Percentiles rank a stretch among this genome's conserved stretches.
phyloP scores from a whole-genome alignment of 139 green algal genomes.

The Micractinium sp. region DNA sequence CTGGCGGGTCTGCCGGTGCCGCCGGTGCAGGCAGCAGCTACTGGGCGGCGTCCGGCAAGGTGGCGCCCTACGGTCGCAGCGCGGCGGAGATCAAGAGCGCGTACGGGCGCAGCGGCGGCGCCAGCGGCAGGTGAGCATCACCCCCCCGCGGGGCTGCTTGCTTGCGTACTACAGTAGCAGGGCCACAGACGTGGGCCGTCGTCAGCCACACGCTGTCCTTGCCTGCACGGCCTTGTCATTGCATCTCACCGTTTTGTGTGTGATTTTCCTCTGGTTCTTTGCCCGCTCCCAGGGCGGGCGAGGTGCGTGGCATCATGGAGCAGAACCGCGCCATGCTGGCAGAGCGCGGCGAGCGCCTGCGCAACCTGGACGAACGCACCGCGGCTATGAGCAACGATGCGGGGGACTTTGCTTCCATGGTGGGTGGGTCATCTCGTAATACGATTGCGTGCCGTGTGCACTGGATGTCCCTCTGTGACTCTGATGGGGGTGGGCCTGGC shows the following conservation, averaged over 20 bases:
- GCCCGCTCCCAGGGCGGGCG: constrained; percentile 26
- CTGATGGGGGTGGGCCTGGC: no score
- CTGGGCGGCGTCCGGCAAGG: neutral
- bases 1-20: neutral
- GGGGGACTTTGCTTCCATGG: constrained; percentile 56
- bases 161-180: no score
- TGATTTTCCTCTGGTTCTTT: no score
- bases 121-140: neutral
- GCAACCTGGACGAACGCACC: constrained; percentile 47
- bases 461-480: no score
- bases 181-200: no score
- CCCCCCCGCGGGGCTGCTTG: no score
- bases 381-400: constrained; percentile 52
- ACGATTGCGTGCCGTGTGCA: no score
- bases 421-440: neutral
- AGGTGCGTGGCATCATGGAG: constrained; percentile 40
- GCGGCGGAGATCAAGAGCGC: constrained; percentile 49
- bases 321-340: constrained; percentile 48
- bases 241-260: no score
- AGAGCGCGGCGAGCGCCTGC: constrained; percentile 58
- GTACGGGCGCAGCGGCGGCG: constrained; percentile 43
- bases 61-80: constrained; percentile 26
- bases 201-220: no score
- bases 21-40: neutral
- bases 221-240: neutral